Evolutionary conservation across 1,284 basidiomycete genomes (phyloP), one percentile per base, ranked within the genome.

Genomic region (Sanghuangporus weigelae): DNA sequence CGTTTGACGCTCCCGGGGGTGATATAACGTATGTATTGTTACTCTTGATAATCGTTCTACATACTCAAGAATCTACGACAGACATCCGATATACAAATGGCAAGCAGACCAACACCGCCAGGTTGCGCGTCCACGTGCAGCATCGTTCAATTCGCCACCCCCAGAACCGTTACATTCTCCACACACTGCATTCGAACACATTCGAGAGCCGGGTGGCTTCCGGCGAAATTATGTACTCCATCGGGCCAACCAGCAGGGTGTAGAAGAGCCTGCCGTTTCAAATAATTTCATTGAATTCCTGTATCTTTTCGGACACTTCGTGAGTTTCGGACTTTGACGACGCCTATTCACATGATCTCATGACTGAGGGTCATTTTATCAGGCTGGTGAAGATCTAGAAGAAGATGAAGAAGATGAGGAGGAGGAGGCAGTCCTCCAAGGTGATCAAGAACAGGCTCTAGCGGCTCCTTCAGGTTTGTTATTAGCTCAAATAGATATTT

Each of bases 61-160:
- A 26, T 39, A 12, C 40, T 11, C 35, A 66, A 48, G 50, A 59
- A 10, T 46, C 67, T 57, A 49, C 16, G 56, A 31, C 66, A 94
- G 93, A n/a, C 93, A 96, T 71, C 87, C 88, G 67, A 89, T 97
- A 46, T 96, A 96, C 81, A 96, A 96, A 76, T 96, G 93, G 92
- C 90, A 95, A 69, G 82, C 88, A 16, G 87, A 90, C 64, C 87
- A 89, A 67, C 81, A 81, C 40, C 81, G 86, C 49, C 79, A 81
- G 57, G 77, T 79, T 16, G 76, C 76, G 16, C 82, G 87, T 31
- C 81, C 84, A 6, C 86, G 90, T 19, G 81, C 91, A 10, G 84
- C 84, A 14, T 95, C 92, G 0, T 92, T 87, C 72, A 81, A 89
- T 10, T 87, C 87, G 12, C 80, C 85, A 53, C 75, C 80, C 8